phyloP scores from a whole-genome alignment of 805 yeast genomes.

The Yamadazyma kitorensis region DNA sequence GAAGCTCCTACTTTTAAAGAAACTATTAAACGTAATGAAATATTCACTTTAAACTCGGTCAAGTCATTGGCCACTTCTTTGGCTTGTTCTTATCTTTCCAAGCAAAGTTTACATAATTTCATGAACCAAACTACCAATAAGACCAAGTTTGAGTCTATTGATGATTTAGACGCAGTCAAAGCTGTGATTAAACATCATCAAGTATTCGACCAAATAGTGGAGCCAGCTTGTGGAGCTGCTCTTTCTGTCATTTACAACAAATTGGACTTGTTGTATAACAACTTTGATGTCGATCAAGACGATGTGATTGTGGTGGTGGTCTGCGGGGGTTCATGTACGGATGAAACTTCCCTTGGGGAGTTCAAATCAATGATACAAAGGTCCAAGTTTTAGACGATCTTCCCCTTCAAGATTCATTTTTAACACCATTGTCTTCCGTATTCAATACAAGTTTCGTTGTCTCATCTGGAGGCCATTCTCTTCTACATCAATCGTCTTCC shows the following conservation, averaged over 20 bases:
- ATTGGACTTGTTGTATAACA: slow-evolving; percentile 13
- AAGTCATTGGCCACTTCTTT: slow-evolving; percentile 27
- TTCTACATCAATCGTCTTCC: no score
- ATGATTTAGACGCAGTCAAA: slow-evolving; percentile 26
- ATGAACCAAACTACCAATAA: slow-evolving; percentile 10
- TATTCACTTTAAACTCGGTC: slow-evolving; percentile 19
- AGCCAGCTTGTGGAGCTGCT: slow-evolving; percentile 38
- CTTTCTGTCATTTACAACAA: slow-evolving; percentile 19
- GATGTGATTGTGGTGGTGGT: slow-evolving; percentile 27
- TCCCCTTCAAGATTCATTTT: no score
- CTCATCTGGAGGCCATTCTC: no score
- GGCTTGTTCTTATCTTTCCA: slow-evolving; percentile 28
- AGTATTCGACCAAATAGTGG: slow-evolving; percentile 18
- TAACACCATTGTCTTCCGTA: no score
- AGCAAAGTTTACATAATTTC: slow-evolving; percentile 19
- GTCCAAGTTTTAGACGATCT: no score
- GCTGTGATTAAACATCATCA: slow-evolving; percentile 23
- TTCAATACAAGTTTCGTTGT: no score
- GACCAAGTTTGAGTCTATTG: slow-evolving; percentile 20
- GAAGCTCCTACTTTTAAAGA: slow-evolving; percentile 25
- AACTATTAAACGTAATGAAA: slow-evolving; percentile 20
- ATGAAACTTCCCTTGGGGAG: slow-evolving; percentile 11
- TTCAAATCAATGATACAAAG: no score
- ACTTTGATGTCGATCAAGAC: slow-evolving; percentile 12
- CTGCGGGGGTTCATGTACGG: slow-evolving; percentile 29